Conservation (phyloP, 2,329 filamentous ascomycete species). For the Arachnomyces sp. region DNA sequence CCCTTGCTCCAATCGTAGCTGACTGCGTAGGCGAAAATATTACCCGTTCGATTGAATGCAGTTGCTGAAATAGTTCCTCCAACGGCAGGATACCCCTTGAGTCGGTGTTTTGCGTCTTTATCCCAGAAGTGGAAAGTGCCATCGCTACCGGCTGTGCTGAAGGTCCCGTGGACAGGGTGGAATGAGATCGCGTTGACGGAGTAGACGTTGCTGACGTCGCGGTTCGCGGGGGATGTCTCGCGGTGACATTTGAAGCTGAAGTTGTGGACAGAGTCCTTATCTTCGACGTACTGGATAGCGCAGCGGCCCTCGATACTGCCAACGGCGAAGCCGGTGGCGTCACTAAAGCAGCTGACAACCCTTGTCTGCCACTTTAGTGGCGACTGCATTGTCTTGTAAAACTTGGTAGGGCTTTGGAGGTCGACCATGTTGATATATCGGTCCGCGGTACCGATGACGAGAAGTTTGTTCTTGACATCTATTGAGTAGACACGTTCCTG, state of each 20-base stretch:
- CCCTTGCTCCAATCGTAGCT: conserved; percentile 99
- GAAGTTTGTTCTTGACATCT: conserved; percentile 79
- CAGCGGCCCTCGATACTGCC: conserved; percentile 95
- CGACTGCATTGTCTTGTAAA: conserved; percentile 94
- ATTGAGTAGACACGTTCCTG: conserved; percentile 66
- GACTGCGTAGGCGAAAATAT: conserved; percentile 79
- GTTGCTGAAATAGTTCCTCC: conserved; percentile 84
- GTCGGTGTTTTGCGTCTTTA: conserved; percentile 78
- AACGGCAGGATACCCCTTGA: conserved; percentile 80
- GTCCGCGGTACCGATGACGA: conserved; percentile 89
- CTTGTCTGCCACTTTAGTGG: conserved; percentile 98
- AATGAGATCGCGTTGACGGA: conserved; percentile 96
- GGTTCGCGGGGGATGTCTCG: conserved; percentile 56
- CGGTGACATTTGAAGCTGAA: conserved; percentile 99
- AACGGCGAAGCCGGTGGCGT: conserved; percentile 85
- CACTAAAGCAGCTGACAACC: conserved; percentile 88
- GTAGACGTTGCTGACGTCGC: conserved; percentile 78
- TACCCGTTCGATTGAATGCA: conserved; percentile 81
- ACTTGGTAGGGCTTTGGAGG: conserved; percentile 75
- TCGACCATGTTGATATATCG: conserved; percentile 95
- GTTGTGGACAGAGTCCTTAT: conserved; percentile 84
- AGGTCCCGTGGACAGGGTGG: conserved; percentile 95
- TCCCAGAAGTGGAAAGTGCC: conserved; percentile 80
- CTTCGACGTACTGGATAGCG: conserved; percentile 96
- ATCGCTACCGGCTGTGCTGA: conserved; percentile 90